These are phyloP conservation scores for Akanthomyces muscarius DNA, from an alignment of 2,329 filamentous ascomycete species.

Conservation along the genomic window DNA sequence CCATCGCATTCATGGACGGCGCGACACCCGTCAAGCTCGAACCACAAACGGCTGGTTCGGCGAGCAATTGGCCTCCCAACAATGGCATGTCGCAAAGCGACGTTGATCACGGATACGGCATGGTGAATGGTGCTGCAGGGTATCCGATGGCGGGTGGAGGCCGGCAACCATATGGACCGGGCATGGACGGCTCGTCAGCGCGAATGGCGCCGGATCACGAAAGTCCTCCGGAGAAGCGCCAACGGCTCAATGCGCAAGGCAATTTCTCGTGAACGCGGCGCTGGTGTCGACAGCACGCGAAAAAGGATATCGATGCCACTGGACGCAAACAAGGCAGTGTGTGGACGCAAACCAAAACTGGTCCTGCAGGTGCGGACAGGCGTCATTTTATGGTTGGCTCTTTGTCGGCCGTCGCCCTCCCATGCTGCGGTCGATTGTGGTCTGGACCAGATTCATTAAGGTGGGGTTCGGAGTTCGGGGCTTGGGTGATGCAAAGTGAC, in stretches of 20 bases:
- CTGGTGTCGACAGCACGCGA: not conserved
- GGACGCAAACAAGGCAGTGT: not conserved
- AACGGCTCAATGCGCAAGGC: constrained; percentile 43
- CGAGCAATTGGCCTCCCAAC: constrained; percentile 4
- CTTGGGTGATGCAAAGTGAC: constrained; percentile 14
- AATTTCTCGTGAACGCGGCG: constrained; percentile 36
- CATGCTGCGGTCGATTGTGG: constrained; percentile 23
- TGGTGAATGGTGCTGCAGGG: constrained; percentile 39
- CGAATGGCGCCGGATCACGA: constrained; percentile 33
- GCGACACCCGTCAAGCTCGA: constrained; percentile 45
- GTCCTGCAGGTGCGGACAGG: constrained; percentile 2
- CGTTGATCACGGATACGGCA: constrained; percentile 45
- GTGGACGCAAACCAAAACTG: not conserved
- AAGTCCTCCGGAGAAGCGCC: constrained; percentile 50
- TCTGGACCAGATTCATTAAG: constrained; percentile 25
- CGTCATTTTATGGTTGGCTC: constrained; percentile 5
- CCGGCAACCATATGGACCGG: constrained; percentile 17
- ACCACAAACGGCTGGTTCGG: constrained; percentile 49
- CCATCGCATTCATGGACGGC: constrained; percentile 24
- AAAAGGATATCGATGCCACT: not conserved
- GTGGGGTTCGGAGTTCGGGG: constrained; percentile 20
- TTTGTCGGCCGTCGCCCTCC: not conserved
- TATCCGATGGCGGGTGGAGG: constrained; percentile 33
- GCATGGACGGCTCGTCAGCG: constrained; percentile 22
- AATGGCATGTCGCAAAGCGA: constrained; percentile 22